Evolutionary conservation across 257 asterid species (phyloP).

Genomic region (Solanum ossicruentum): DNA sequence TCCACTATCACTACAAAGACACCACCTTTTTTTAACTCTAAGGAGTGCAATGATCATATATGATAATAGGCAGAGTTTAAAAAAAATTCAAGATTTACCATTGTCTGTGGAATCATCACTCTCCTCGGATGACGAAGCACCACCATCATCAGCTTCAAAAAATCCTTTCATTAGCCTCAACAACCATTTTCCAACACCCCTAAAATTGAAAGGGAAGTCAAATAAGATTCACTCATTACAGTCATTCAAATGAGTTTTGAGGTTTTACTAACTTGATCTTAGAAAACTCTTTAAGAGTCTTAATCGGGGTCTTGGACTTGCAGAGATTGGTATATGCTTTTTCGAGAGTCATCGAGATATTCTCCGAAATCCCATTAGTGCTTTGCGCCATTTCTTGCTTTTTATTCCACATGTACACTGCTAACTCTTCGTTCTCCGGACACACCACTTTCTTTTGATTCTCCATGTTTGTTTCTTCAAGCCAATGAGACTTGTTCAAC

Average conservation of each 20-base stretch:
- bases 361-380: conserved; percentile 70
- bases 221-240: neutral
- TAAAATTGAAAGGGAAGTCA: conserved; percentile 10
- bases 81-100: conserved; percentile 23
- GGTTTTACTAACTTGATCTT: conserved; percentile 56
- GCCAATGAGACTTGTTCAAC: neutral
- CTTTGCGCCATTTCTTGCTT: conserved; percentile 58
- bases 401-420: conserved; percentile 49
- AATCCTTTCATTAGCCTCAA: conserved; percentile 72
- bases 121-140: conserved; percentile 6
- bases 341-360: conserved; percentile 45
- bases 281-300: conserved; percentile 54
- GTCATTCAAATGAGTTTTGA: neutral
- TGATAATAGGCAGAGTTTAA: neutral
- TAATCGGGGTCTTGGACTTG: conserved; percentile 41
- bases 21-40: neutral
- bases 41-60: neutral
- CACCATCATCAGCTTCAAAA: conserved; percentile 21
- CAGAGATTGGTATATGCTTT: conserved; percentile 71
- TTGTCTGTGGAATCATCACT: conserved; percentile 21
- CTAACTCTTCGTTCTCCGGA: conserved; percentile 58
- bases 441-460: conserved; percentile 30
- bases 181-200: conserved; percentile 96
- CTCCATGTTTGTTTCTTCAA: conserved; percentile 24
- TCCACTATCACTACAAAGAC: too few relatives aligned